Percentiles rank a stretch among this genome's conserved stretches.
phyloP scores from a whole-genome alignment of 2,329 filamentous ascomycete species.

The Trichoderma koningiopsis region DNA sequence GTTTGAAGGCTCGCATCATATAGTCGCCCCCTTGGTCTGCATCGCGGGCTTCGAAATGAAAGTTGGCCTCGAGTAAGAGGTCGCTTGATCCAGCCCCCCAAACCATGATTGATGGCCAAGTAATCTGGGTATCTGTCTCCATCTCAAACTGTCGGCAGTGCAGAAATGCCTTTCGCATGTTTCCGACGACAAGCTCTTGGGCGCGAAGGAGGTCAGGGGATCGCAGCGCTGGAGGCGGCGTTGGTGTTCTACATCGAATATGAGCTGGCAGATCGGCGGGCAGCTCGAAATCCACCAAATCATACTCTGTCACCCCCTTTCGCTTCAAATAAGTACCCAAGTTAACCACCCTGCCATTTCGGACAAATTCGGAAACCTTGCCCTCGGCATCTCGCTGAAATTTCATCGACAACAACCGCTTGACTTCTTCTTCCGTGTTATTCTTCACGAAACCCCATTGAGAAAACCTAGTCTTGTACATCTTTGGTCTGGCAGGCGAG shows the following conservation, averaged over 20 bases:
- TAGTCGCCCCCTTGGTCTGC: constrained; percentile 44
- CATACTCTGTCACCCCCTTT: constrained; percentile 56
- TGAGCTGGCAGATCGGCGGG: constrained; percentile 47
- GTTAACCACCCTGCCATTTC: constrained; percentile 55
- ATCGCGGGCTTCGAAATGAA: constrained; percentile 45
- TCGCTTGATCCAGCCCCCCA: constrained; percentile 50
- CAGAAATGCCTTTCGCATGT: constrained; percentile 48
- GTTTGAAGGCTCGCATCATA: constrained; percentile 47
- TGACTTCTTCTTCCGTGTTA: constrained; percentile 56
- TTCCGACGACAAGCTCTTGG: constrained; percentile 48
- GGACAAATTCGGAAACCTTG: constrained; percentile 55
- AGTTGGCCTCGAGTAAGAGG: constrained; percentile 48
- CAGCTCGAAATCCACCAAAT: constrained; percentile 50
- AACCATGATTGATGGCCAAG: constrained; percentile 47
- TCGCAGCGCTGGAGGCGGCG: constrained; percentile 46
- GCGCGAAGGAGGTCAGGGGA: constrained; percentile 48
- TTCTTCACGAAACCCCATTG: constrained; percentile 60
- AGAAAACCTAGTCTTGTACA: constrained; percentile 59
- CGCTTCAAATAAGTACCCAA: constrained; percentile 55
- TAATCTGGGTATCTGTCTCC: constrained; percentile 42
- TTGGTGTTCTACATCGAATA: constrained; percentile 49
- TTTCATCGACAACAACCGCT: constrained; percentile 53
- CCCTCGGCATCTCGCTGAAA: constrained; percentile 56
- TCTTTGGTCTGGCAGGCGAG: constrained; percentile 47
- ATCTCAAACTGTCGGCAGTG: constrained; percentile 48